phyloP scores from a whole-genome alignment of 148 eudicot genomes.

The Rhododendron mucronatum region DNA sequence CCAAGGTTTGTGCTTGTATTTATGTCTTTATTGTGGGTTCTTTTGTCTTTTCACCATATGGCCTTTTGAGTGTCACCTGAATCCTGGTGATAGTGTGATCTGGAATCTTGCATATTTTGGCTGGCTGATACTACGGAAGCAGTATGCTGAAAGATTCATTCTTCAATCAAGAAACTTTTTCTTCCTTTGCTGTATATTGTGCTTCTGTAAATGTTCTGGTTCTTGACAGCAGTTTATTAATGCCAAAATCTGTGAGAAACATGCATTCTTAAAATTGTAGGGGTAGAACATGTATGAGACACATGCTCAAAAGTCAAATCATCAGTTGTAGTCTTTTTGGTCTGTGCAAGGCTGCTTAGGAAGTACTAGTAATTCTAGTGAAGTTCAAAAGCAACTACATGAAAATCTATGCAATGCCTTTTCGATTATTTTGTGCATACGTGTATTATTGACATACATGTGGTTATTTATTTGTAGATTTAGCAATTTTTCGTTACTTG shows the following conservation, averaged over 20 bases:
- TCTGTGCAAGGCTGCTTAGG: background rate
- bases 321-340: background rate
- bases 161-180: background rate
- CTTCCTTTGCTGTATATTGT: background rate
- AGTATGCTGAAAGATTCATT: background rate
- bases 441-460: background rate
- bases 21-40: background rate
- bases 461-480: background rate
- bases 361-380: background rate
- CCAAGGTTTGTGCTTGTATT: constrained; percentile 49
- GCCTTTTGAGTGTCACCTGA: background rate
- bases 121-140: constrained; percentile 1
- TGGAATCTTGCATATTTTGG: background rate
- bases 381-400: background rate
- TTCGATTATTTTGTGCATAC: background rate
- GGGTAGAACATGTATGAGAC: background rate
- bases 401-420: background rate
- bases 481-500: background rate
- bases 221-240: background rate
- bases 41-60: background rate
- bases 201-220: background rate
- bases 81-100: background rate
- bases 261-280: background rate
- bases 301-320: background rate
- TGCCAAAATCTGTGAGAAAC: background rate